phyloP scores from a whole-genome alignment of 345 rosid genomes.

The Diplotaxis tenuifolia region DNA sequence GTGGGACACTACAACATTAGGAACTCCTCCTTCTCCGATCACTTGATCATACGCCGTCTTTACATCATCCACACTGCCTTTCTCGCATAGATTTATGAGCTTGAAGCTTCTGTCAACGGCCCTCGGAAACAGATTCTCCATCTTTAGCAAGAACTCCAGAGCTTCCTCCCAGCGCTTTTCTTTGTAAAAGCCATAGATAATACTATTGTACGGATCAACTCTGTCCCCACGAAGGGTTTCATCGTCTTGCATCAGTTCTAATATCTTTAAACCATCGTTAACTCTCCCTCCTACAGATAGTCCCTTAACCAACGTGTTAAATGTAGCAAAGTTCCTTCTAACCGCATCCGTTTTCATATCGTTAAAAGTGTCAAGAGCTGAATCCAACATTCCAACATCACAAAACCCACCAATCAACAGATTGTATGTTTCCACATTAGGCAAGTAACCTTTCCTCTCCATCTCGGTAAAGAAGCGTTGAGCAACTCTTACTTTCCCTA shows the following conservation, averaged over 20 bases:
- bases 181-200: constrained; percentile 66
- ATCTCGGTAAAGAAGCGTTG: constrained; percentile 58
- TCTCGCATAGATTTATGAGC: constrained; percentile 52
- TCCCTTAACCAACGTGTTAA: constrained; percentile 54
- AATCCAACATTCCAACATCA: constrained; percentile 53
- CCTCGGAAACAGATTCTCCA: constrained; percentile 68
- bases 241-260: constrained; percentile 70
- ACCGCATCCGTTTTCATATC: constrained; percentile 81
- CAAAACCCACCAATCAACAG: constrained; percentile 63
- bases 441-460: constrained; percentile 79
- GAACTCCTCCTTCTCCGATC: constrained; percentile 49
- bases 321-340: constrained; percentile 61
- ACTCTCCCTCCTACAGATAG: constrained; percentile 53
- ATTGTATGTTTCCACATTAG: constrained; percentile 70
- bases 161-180: constrained; percentile 60
- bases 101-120: constrained; percentile 61
- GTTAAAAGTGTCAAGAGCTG: constrained; percentile 58
- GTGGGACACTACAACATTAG: constrained; percentile 55
- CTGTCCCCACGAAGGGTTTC: constrained; percentile 36
- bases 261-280: constrained; percentile 59
- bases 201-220: constrained; percentile 62
- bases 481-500: constrained; percentile 64
- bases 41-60: constrained; percentile 52
- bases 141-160: constrained; percentile 50
- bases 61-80: constrained; percentile 49